Evolutionary conservation across 805 yeast species (phyloP).

Genomic region (Yamadazyma olivae): DNA sequence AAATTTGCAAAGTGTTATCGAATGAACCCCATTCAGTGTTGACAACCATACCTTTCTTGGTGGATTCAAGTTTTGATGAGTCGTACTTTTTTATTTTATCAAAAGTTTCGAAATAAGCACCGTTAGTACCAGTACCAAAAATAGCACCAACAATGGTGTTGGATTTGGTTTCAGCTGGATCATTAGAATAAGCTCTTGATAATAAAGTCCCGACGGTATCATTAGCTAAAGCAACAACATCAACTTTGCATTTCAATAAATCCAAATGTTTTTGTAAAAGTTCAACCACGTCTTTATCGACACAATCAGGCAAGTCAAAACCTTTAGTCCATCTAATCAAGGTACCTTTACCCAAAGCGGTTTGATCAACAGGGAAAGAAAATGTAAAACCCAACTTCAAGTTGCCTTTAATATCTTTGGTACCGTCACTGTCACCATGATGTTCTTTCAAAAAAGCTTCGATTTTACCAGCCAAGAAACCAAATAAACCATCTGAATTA

Average conservation of each 20-base stretch:
- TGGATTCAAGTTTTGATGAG: constrained; percentile 24
- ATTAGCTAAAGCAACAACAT: constrained; percentile 85
- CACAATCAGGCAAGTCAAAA: constrained; percentile 78
- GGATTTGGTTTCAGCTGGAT: constrained; percentile 58
- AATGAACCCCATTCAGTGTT: constrained; percentile 99
- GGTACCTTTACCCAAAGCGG: constrained; percentile 72
- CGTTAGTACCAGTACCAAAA: constrained; percentile 97
- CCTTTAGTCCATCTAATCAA: constrained; percentile 97
- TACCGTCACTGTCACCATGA: constrained; percentile 53
- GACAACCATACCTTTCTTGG: constrained; percentile 64
- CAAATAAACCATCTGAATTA: constrained; percentile 64
- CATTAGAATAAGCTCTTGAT: constrained; percentile 79
- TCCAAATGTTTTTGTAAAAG: constrained; percentile 71
- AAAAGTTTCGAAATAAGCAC: constrained; percentile 83
- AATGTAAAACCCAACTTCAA: constrained; percentile 90
- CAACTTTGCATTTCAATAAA: constrained; percentile 54
- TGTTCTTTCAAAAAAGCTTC: constrained; percentile 61
- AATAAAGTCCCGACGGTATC: constrained; percentile 95
- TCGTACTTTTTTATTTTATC: constrained; percentile 72
- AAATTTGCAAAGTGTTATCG: constrained; percentile 71
- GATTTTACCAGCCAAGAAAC: constrained; percentile 71
- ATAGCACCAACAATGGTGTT: constrained; percentile 85
- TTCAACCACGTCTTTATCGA: constrained; percentile 78
- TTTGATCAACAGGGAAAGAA: constrained; percentile 88
- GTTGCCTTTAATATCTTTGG: constrained; percentile 13